A percentile compares a stretch with the other conserved stretches of the same genome.
phyloP scores from a whole-genome alignment of 2,329 filamentous ascomycete species.

The Calonectria crousiana region DNA sequence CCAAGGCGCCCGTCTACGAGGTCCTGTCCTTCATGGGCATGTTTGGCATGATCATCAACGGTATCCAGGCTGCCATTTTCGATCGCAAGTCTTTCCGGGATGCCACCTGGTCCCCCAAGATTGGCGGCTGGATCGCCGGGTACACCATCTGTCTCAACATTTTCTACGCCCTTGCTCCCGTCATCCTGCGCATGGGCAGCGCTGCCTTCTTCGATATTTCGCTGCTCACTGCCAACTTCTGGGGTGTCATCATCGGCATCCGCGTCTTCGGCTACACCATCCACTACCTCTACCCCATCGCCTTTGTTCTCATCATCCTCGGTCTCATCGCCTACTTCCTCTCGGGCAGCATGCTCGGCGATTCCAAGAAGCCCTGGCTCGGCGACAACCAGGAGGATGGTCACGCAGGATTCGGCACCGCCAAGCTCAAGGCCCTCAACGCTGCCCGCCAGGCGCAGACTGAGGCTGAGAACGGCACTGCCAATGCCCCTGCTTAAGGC shows the following conservation, averaged over 20 bases:
- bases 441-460: slow-evolving; percentile 59
- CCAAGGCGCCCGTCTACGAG: slow-evolving; percentile 88
- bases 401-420: slow-evolving; percentile 84
- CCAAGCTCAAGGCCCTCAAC: slow-evolving; percentile 79
- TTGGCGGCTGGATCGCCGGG: slow-evolving; percentile 87
- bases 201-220: slow-evolving; percentile 98
- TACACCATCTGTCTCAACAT: slow-evolving; percentile 86
- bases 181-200: slow-evolving; percentile 89
- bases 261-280: slow-evolving; percentile 84
- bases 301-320: slow-evolving; percentile 91
- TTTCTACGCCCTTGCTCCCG: slow-evolving; percentile 89
- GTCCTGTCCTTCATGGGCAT: slow-evolving; percentile 92
- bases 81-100: slow-evolving; percentile 79
- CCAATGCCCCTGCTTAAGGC: not conserved
- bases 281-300: slow-evolving; percentile 94
- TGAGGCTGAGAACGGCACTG: slow-evolving; percentile 45
- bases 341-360: slow-evolving; percentile 83
- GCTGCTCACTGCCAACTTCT: slow-evolving; percentile 94
- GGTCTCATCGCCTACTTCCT: slow-evolving; percentile 91
- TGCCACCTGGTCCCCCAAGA: slow-evolving; percentile 73
- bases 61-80: slow-evolving; percentile 90
- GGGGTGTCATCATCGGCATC: slow-evolving; percentile 94
- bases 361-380: slow-evolving; percentile 95
- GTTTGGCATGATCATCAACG: slow-evolving; percentile 92
- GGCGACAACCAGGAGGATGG: slow-evolving; percentile 87